Evolutionary conservation across 78 protist genomes (phyloP), one percentile per base, ranked within the genome.

Genomic region (Dictyostelium capitatum): DNA sequence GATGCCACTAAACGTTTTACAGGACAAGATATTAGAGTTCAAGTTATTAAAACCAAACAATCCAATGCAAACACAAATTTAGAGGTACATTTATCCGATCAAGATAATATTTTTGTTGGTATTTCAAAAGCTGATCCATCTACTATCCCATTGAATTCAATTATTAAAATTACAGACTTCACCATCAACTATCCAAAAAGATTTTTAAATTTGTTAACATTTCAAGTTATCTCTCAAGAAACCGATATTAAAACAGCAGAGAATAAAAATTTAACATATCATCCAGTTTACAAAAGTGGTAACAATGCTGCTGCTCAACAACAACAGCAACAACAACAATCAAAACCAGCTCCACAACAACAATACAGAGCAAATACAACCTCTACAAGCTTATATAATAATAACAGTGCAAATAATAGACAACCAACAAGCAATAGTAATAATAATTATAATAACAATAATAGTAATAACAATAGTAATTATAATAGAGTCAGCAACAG

Each of bases 311-410:
- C 15, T 30, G 43, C 15, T 37, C 62, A 64, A 41, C 85, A 79
- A 79, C 84, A 79, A 79, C 72, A 53, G 43, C 56, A 64, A 64
- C 89, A 57, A 80, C 89, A 56, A 80, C 50, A 20, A 78, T 14
- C 37, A 4, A 23, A 47, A 51, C 20, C 59, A 47, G 43, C 43
- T 37, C 43, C 43, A 37, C 19, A 6, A n/a, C 54, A 48, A 48
- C 10, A 51, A 14, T 4, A 15, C 2, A 74, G 50, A 74, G 23
- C 59, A 43, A 37, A 43, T 72, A 72, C 79, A 72, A 72, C 50
- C n/a, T n/a, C n/a, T n/a, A n/a, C n/a, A 14, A 73, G 19, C 9
- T 2, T 1, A 23, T n/a, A 62, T 11, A 62, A 10, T 25, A 62
- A 62, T 46, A 67, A 17, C 6, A 30, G 43, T 6, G 17, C 73